Conservation (phyloP, 352 stramenopile genomes). For the Globisporangium irregulare region DNA sequence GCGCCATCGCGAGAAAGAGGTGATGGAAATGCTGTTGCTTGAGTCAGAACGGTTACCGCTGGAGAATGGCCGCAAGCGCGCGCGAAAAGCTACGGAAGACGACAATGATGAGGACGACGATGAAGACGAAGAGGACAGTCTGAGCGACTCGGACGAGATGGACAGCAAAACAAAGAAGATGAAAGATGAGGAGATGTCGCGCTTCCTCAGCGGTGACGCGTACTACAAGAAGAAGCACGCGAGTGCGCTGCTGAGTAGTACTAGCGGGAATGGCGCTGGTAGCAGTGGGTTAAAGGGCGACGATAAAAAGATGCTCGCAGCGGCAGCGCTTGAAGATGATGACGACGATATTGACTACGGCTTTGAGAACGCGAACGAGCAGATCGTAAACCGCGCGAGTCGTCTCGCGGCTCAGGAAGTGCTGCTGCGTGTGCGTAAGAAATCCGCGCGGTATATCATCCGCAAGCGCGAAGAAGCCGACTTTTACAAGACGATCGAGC, state of each 20-base stretch:
- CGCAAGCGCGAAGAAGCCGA: conserved; percentile 68
- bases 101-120: conserved; percentile 22
- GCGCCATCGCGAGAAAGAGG: conserved; percentile 80
- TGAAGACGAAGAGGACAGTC: conserved; percentile 30
- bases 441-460: conserved; percentile 75
- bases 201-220: conserved; percentile 56
- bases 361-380: conserved; percentile 81
- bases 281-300: conserved; percentile 16
- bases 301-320: conserved; percentile 16
- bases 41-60: conserved; percentile 68
- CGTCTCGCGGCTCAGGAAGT: conserved; percentile 68
- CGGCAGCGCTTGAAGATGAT: conserved; percentile 25
- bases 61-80: conserved; percentile 35
- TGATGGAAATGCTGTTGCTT: conserved; percentile 90
- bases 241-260: conserved; percentile 31
- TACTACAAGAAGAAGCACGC: conserved; percentile 67
- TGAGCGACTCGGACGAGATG: conserved; percentile 29
- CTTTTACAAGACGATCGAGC: conserved; percentile 86
- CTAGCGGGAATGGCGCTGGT: conserved; percentile 8
- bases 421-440: conserved; percentile 62
- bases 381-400: conserved; percentile 77
- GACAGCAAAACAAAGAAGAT: conserved; percentile 47
- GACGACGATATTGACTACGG: conserved; percentile 82
- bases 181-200: conserved; percentile 79
- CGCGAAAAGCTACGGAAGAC: conserved; percentile 24